These are phyloP conservation scores for Komagataella phaffii DNA, from an alignment of 805 yeast genomes.

Conservation along the genomic window DNA sequence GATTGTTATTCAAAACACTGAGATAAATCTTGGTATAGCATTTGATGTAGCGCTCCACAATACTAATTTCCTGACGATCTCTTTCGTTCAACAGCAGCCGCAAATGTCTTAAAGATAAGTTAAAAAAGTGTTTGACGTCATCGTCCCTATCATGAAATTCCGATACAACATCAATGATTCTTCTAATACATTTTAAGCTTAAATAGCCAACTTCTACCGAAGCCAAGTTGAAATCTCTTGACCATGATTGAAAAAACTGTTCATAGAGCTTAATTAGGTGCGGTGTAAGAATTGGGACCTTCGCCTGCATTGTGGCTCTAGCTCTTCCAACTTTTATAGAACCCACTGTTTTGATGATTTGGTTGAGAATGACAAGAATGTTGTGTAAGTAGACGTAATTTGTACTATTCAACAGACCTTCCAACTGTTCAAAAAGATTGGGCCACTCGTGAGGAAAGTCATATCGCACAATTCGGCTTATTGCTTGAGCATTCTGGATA, in stretches of 20 bases:
- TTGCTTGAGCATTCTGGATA: slow-evolving; percentile 75
- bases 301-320: slow-evolving; percentile 61
- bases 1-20: slow-evolving; percentile 41
- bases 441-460: slow-evolving; percentile 92
- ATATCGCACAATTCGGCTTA: slow-evolving; percentile 62
- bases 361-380: slow-evolving; percentile 55
- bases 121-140: slow-evolving; percentile 48
- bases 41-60: slow-evolving; percentile 57
- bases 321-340: slow-evolving; percentile 76
- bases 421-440: slow-evolving; percentile 52
- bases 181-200: slow-evolving; percentile 59
- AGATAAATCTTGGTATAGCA: slow-evolving; percentile 67
- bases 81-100: slow-evolving; percentile 40
- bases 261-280: slow-evolving; percentile 47
- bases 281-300: slow-evolving; percentile 51
- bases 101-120: slow-evolving; percentile 42
- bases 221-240: slow-evolving; percentile 30
- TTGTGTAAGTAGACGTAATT: slow-evolving; percentile 48
- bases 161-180: slow-evolving; percentile 66
- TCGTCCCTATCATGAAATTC: slow-evolving; percentile 52
- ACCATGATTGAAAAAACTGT: slow-evolving; percentile 52
- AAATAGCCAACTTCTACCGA: slow-evolving; percentile 67
- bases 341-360: slow-evolving; percentile 61
- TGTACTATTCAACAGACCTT: slow-evolving; percentile 24
- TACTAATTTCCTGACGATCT: slow-evolving; percentile 30